phyloP scores from a whole-genome alignment of 345 rosid species.

The Salix udensis region DNA sequence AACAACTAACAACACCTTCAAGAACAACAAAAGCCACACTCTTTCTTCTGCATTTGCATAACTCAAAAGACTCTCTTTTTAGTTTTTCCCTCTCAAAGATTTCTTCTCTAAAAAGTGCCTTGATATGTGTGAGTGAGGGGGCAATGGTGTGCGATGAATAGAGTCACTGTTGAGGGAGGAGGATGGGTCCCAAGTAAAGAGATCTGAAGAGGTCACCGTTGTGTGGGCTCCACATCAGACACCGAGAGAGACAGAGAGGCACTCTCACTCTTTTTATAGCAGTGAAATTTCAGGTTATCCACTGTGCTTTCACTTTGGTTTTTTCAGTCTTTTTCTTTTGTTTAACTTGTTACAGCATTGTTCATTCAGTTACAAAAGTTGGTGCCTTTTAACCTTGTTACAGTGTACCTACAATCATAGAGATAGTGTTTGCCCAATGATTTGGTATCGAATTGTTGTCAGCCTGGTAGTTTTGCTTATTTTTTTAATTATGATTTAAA shows the following conservation, averaged over 20 bases:
- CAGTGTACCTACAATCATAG: constrained; percentile 2
- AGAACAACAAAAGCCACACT: constrained; percentile 5
- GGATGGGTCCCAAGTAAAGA: constrained; percentile 37
- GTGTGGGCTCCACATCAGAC: constrained; percentile 40
- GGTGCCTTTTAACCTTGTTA: background rate
- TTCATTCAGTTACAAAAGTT: too few species aligned
- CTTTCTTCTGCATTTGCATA: background rate
- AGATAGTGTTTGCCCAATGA: constrained; percentile 1
- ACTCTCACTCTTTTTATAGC: background rate
- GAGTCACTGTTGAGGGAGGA: constrained; percentile 14
- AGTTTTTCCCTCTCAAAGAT: constrained; percentile 14
- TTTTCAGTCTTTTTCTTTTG: constrained; percentile 23
- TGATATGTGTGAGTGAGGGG: constrained; percentile 4
- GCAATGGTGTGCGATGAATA: constrained; percentile 11
- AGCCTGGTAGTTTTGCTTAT: background rate
- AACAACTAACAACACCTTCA: background rate
- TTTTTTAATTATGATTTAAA: too few species aligned
- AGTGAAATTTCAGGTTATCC: constrained; percentile 17
- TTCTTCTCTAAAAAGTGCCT: constrained; percentile 3
- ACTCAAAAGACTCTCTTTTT: background rate
- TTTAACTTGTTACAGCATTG: background rate
- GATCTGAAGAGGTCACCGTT: constrained; percentile 48
- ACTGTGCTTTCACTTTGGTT: constrained; percentile 17
- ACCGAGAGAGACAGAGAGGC: background rate
- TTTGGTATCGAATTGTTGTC: constrained; percentile 7